phyloP scores from a whole-genome alignment of 2,329 filamentous ascomycete species.

The Thielaviopsis punctulata region DNA sequence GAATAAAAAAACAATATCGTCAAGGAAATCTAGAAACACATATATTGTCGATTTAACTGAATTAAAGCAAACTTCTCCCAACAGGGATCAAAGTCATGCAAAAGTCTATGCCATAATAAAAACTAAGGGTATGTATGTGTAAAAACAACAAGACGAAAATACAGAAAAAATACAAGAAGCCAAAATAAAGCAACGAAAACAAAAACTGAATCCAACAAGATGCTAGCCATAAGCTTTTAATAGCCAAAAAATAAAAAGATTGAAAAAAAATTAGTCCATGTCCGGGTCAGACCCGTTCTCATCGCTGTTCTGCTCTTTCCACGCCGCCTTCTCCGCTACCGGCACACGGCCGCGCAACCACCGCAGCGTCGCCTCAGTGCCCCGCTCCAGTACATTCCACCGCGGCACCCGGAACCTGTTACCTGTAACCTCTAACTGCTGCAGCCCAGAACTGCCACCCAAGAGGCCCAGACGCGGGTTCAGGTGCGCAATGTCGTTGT shows the following conservation, averaged over 20 bases:
- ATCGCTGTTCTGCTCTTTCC: conserved; percentile 30
- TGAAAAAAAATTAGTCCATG: conserved; percentile 3
- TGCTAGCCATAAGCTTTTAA: not conserved
- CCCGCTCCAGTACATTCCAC: conserved; percentile 68
- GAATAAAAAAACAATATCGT: too few relatives aligned
- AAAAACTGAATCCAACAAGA: not conserved
- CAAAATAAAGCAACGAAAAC: not conserved
- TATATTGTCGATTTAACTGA: too few relatives aligned
- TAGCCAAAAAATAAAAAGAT: not conserved
- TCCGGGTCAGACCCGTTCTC: conserved; percentile 16
- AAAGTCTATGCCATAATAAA: not conserved
- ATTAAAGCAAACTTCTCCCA: not conserved
- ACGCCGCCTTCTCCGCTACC: conserved; percentile 38
- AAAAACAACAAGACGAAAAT: not conserved
- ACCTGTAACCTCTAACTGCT: conserved; percentile 60
- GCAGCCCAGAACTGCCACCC: conserved; percentile 39
- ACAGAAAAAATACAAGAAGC: not conserved
- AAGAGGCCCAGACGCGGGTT: conserved; percentile 68
- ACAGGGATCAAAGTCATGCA: not conserved
- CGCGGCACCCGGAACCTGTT: conserved; percentile 81
- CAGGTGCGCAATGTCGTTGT: conserved; percentile 71
- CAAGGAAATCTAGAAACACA: too few relatives aligned
- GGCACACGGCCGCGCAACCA: conserved; percentile 69
- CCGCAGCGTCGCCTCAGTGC: conserved; percentile 66
- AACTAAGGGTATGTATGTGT: not conserved